Base-by-base conservation (phyloP, 257 asterid genomes). In the Solanum rostratum region DNA sequence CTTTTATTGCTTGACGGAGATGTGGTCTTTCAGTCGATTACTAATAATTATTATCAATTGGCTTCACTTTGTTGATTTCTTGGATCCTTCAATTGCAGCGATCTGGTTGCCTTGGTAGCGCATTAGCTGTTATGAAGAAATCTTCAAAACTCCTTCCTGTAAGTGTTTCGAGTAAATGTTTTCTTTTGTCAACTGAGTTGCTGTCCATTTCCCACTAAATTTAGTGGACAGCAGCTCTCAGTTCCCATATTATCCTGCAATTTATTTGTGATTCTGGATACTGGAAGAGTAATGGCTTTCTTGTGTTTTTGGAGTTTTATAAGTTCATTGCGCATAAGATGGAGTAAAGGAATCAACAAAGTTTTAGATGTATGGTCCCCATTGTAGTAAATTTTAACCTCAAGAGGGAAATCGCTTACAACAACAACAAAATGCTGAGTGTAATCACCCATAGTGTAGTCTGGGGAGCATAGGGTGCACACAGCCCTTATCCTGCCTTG, bases 91-190 rank as follows among this genome's bases (percentile, higher is more conserved):
- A 33, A 86, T 82, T 90, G 88, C 96, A 96, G 99, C 91, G 99
- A 84, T 91, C 97, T n/a, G 98, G 97, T 83, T 95, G 98, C 92
- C 95, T 96, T 81, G 99, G 99, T 84, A 96, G 99, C 92, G 33
- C 97, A 76, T 89, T 96, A 88, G 98, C 99, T 88, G 94, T 96
- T 53, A 95, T 96, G 97, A 96, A 96, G 95, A 96, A 96, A 89
- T 93, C 99, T 65, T 93, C 95, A 10, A 96, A 92, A 92, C 71
- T 92, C 86, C 99, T 95, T 87, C 99, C 99, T 6, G 99, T 96
- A 92, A 93, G 98, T 88, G 6, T 30, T 27, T 16, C 33, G 4
- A 27, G 16, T 46, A 13, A 15, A 15, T 2, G 8, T 49, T 27
- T 46, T 76, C 9, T 18, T 37, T 37, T 10, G 3, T 57, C n/a